Base-by-base conservation (phyloP, 2,329 filamentous ascomycete genomes). In the Aphanoascus verrucosus region DNA sequence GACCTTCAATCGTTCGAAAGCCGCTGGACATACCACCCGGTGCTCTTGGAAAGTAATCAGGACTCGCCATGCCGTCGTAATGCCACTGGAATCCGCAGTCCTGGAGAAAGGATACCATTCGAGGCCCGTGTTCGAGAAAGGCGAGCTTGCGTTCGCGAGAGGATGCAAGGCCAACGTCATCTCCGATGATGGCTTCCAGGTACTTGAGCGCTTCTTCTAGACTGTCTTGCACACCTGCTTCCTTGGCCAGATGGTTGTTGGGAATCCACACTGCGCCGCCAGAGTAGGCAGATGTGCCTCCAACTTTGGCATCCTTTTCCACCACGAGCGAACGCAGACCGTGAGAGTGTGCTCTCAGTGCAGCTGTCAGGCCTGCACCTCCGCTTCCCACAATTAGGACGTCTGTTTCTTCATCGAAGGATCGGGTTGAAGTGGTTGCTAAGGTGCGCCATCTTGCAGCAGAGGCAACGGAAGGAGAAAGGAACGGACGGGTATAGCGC, bases 231-330 rank as follows among this genome's bases (percentile, higher is more conserved):
- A 62, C 44, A 8, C 57, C 59, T 2, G 55, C 50, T 14, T 23
- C 57, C 35, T 40, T 38, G 32, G 40, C 54, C 7, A 65, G 32
- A 43, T 63, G 60, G 34, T 63, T 65, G 49, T 63, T 62, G 1
- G 69, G 68, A 9, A 71, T 62, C 68, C 68, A 71, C 23, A 65
- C 54, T 1, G 60, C 63, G 15, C 65, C 64, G 15, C 67, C 68
- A 1, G 68, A 70, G 43, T 63, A 67, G n/a, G 61, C 61, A 8
- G 67, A 61, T 1, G 68, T 64, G 15, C 69, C 69, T 9, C 68
- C 69, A 34, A 69, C 55, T 20, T 60, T 62, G 32, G 56, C 42
- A 6, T 56, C 56, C 55, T 70, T 70, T 52, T 71, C 68, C 41
- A 66, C 58, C 6, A 71, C 57, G 1, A 69, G 56, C 5, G 62